Evolutionary conservation across 495 filamentous ascomycete species (phyloP).

Genomic region (Staphylotrichum longicolle): DNA sequence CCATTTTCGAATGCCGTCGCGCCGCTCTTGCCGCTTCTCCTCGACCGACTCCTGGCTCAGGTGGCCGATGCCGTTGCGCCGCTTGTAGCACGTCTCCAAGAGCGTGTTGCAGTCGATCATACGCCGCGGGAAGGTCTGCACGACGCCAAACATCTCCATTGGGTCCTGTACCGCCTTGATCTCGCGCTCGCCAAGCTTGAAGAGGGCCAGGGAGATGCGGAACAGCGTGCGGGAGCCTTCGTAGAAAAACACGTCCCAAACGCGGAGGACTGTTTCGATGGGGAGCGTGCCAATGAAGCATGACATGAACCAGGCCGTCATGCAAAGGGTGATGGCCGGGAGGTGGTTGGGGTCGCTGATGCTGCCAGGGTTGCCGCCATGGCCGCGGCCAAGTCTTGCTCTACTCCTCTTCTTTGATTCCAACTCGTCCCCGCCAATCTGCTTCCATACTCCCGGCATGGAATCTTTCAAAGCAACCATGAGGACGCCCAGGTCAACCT

Average conservation of each 20-base stretch:
- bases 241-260: slow-evolving; percentile 96
- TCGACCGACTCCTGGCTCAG: slow-evolving; percentile 67
- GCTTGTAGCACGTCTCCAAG: slow-evolving; percentile 75
- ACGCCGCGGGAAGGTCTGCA: slow-evolving; percentile 82
- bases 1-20: slow-evolving; percentile 44
- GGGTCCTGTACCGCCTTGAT: slow-evolving; percentile 79
- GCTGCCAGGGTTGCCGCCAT: slow-evolving; percentile 19
- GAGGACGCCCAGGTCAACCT: slow-evolving; percentile 90
- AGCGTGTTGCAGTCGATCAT: slow-evolving; percentile 77
- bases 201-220: slow-evolving; percentile 83
- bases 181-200: slow-evolving; percentile 83
- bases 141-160: slow-evolving; percentile 94
- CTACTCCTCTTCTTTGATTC: slow-evolving; percentile 50
- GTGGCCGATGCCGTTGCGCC: slow-evolving; percentile 81
- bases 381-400: slow-evolving; percentile 21
- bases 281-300: slow-evolving; percentile 91
- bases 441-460: slow-evolving; percentile 83
- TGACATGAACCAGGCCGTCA: slow-evolving; percentile 99
- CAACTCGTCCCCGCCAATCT: slow-evolving; percentile 74
- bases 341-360: slow-evolving; percentile 54
- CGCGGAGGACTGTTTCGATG: slow-evolving; percentile 82
- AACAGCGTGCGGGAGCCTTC: slow-evolving; percentile 96
- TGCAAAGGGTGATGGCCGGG: slow-evolving; percentile 86
- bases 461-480: slow-evolving; percentile 81
- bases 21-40: slow-evolving; percentile 57